phyloP scores from a whole-genome alignment of 1,284 basidiomycete species.

The Wolfiporia cocos region DNA sequence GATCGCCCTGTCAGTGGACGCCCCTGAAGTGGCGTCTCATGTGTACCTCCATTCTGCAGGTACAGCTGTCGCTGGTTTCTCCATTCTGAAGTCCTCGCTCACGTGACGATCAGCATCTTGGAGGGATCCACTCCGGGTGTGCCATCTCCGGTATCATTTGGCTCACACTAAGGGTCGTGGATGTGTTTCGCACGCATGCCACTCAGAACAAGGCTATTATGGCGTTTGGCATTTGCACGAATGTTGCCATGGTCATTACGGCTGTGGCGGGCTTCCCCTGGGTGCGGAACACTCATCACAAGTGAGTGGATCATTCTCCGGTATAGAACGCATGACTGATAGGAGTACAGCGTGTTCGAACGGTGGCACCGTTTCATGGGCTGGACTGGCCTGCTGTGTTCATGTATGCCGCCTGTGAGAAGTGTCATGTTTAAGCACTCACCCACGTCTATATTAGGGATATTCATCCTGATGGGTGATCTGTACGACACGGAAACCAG shows the following conservation, averaged over 20 bases:
- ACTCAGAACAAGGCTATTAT: constrained; percentile 49
- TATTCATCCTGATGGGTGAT: constrained; percentile 61
- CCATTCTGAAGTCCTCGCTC: neutral
- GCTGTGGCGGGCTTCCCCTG: constrained; percentile 63
- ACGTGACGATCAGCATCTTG: constrained; percentile 48
- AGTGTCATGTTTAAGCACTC: too few species aligned
- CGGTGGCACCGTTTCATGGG: constrained; percentile 72
- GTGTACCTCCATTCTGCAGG: constrained; percentile 68
- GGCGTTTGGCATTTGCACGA: constrained; percentile 51
- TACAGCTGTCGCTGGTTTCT: constrained; percentile 17
- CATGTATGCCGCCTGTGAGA: constrained; percentile 51
- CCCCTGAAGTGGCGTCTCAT: constrained; percentile 65
- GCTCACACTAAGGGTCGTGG: constrained; percentile 56
- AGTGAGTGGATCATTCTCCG: constrained; percentile 36
- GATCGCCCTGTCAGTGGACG: constrained; percentile 44
- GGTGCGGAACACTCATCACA: constrained; percentile 72
- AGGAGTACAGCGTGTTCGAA: constrained; percentile 52
- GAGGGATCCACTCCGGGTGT: constrained; percentile 72
- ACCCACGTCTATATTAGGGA: constrained; percentile 37
- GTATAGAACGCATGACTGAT: constrained; percentile 6
- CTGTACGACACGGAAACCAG: constrained; percentile 46
- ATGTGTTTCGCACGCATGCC: constrained; percentile 41
- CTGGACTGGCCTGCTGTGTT: constrained; percentile 62
- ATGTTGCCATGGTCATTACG: constrained; percentile 45
- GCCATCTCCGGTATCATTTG: constrained; percentile 61